phyloP scores from a whole-genome alignment of 768 basidiomycete genomes.

The Russula griseocarnosa region DNA sequence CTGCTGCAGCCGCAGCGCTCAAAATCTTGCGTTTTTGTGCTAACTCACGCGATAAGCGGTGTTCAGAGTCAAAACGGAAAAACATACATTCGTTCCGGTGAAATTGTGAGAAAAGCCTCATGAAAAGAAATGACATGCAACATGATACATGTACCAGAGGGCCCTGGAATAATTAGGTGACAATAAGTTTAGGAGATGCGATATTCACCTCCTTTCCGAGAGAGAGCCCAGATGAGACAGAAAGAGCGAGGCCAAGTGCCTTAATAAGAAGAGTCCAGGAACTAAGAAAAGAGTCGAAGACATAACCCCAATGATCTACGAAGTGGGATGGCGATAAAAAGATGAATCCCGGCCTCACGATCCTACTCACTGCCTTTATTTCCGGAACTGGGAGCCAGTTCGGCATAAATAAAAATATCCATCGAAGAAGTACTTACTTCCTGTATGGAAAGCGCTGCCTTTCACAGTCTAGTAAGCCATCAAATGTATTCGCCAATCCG shows the following conservation, averaged over 20 bases:
- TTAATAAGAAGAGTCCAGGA: conserved; percentile 86
- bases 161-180: conserved; percentile 43
- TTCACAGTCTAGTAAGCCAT: conserved; percentile 3
- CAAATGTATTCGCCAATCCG: neutral
- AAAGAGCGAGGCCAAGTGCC: conserved; percentile 72
- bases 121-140: conserved; percentile 71
- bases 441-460: conserved; percentile 68
- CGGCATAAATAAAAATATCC: conserved; percentile 5
- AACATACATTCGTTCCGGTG: conserved; percentile 68
- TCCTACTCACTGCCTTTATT: conserved; percentile 61
- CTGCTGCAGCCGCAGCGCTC: conserved; percentile 79
- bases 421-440: conserved; percentile 49
- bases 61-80: neutral
- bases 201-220: conserved; percentile 72
- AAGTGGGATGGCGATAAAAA: neutral
- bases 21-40: conserved; percentile 78
- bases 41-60: conserved; percentile 30
- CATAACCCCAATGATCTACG: conserved; percentile 78
- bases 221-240: conserved; percentile 81
- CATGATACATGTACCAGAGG: conserved; percentile 83
- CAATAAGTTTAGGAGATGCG: conserved; percentile 5
- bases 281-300: conserved; percentile 82
- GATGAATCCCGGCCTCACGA: neutral
- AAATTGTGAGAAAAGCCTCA: conserved; percentile 64
- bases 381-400: conserved; percentile 53